phyloP scores from a whole-genome alignment of 2,329 filamentous ascomycete genomes.

The Pseudogymnoascus sp. region DNA sequence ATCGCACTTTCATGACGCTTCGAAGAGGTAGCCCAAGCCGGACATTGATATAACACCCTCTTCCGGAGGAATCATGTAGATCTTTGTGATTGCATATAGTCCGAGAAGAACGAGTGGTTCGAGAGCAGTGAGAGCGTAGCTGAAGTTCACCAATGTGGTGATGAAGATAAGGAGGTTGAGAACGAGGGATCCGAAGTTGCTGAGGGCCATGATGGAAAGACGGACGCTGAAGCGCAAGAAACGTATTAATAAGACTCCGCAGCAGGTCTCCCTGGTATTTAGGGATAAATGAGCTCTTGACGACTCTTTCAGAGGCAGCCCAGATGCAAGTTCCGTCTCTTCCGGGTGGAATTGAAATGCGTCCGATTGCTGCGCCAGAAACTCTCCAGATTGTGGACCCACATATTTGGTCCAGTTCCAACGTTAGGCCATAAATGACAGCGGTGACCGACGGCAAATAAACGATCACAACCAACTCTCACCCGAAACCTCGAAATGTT shows the following conservation, averaged over 20 bases:
- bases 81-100: slow-evolving; percentile 43
- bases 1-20: background rate
- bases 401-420: background rate
- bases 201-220: slow-evolving; percentile 38
- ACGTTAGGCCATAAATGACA: background rate
- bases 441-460: background rate
- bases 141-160: slow-evolving; percentile 46
- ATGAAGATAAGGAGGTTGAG: slow-evolving; percentile 47
- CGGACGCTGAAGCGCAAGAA: slow-evolving; percentile 4
- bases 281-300: background rate
- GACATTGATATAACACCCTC: slow-evolving; percentile 34
- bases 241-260: background rate
- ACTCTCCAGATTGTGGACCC: slow-evolving; percentile 11
- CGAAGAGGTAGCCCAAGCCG: slow-evolving; percentile 23
- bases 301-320: background rate
- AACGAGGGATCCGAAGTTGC: slow-evolving; percentile 45
- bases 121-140: slow-evolving; percentile 42
- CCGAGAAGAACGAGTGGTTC: slow-evolving; percentile 40
- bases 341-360: background rate
- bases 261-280: background rate
- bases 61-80: slow-evolving; percentile 42
- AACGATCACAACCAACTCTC: background rate
- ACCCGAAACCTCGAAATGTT: background rate
- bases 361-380: background rate
- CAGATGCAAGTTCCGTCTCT: background rate